Evolutionary conservation across 306 rosid genomes (phyloP).

Genomic region (Vigna trinervia): DNA sequence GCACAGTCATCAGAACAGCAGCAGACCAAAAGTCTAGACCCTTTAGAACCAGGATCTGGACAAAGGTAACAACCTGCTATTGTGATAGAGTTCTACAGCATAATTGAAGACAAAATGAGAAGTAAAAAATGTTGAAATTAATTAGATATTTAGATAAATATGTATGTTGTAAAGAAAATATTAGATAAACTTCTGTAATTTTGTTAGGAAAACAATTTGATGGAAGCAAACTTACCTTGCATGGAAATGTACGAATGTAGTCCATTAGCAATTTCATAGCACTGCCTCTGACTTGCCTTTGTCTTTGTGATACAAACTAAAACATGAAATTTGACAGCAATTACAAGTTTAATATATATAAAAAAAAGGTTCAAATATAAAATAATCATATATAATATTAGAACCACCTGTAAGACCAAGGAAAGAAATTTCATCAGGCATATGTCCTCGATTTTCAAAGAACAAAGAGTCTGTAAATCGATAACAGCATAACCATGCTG

Average conservation of each 20-base stretch:
- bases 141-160: conserved; percentile 11
- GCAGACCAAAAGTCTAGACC: conserved; percentile 74
- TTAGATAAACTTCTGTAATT: conserved; percentile 22
- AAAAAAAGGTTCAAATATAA: conserved; percentile 11
- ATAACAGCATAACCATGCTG: conserved; percentile 89
- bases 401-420: conserved; percentile 73
- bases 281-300: conserved; percentile 80
- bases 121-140: conserved; percentile 22
- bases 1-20: conserved; percentile 72
- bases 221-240: conserved; percentile 67
- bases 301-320: conserved; percentile 91
- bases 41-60: conserved; percentile 89
- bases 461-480: conserved; percentile 69
- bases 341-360: conserved; percentile 25
- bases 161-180: conserved; percentile 2
- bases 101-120: conserved; percentile 17
- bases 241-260: conserved; percentile 69
- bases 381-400: conserved; percentile 27
- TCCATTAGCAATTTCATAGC: conserved; percentile 72
- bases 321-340: conserved; percentile 41
- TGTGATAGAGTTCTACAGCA: conserved; percentile 77
- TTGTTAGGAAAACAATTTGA: conserved; percentile 3
- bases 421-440: conserved; percentile 76
- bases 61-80: conserved; percentile 94
- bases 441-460: conserved; percentile 58